A percentile compares a stretch with the other conserved stretches of the same genome.
These are phyloP conservation scores for Aureobasidium sp. DNA, from an alignment of 2,329 filamentous ascomycete species.

Conservation along the genomic window DNA sequence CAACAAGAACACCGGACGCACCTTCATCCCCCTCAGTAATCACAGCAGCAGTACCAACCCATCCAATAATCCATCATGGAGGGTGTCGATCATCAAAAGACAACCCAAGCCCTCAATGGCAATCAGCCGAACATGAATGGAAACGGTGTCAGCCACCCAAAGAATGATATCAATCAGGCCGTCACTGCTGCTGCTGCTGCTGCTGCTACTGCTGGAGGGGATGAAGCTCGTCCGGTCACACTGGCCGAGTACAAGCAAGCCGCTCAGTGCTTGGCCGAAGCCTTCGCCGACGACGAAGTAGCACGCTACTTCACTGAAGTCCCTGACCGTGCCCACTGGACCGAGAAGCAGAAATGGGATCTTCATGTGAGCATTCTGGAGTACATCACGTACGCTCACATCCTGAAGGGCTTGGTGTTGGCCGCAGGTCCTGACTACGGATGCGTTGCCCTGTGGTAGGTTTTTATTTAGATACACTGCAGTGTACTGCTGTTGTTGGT, in stretches of 20 bases:
- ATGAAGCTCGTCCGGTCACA: slow-evolving; percentile 54
- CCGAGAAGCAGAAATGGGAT: slow-evolving; percentile 63
- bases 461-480: slow-evolving; percentile 18
- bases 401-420: slow-evolving; percentile 65
- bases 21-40: slow-evolving; percentile 39
- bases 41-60: slow-evolving; percentile 32
- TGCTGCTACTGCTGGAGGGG: slow-evolving; percentile 27
- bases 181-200: neutral
- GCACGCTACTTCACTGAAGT: slow-evolving; percentile 68
- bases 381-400: slow-evolving; percentile 69
- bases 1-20: slow-evolving; percentile 41
- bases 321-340: slow-evolving; percentile 56
- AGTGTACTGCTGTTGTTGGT: neutral
- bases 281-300: slow-evolving; percentile 69
- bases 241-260: slow-evolving; percentile 65
- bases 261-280: slow-evolving; percentile 64
- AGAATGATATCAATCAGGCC: neutral
- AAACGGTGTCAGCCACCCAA: slow-evolving; percentile 4
- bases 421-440: slow-evolving; percentile 70
- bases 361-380: slow-evolving; percentile 71
- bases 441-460: slow-evolving; percentile 71
- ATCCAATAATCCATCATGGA: slow-evolving; percentile 39
- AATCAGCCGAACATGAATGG: slow-evolving; percentile 34
- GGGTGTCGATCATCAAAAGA: slow-evolving; percentile 29
- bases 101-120: slow-evolving; percentile 18